Evolutionary conservation across 768 basidiomycete species (phyloP), one percentile per base, ranked within the genome.

Genomic region (Lanmaoa pseudosensibilis): DNA sequence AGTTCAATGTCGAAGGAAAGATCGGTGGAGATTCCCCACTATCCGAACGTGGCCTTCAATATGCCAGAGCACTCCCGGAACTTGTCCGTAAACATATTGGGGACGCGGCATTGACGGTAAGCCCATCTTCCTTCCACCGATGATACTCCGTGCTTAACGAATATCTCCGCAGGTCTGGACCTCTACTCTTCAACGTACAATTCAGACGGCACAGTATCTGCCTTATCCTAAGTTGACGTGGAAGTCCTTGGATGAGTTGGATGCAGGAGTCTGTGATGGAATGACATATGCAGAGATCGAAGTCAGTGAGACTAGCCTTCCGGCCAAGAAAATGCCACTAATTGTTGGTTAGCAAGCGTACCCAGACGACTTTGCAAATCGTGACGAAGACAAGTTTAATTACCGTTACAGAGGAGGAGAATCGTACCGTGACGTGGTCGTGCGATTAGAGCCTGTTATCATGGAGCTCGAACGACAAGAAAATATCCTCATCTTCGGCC

Each of bases 251-350:
- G 97, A 99, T 65, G 97, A 99, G 73, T 80, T 99, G 25, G 97
- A 99, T 71, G 97, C 97, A 9, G 97, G 97, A 25, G 97, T 99
- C 34, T 99, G 97, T 67, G 97, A 99, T 73, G 97, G 89, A 16
- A 98, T 99, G 97, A 98, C 97, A 5, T 99, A 99, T 64, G 88
- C 93, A 76, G 96, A 98, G 80, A 98, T 99, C 55, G 95, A 95
- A 81, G 95, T 92, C 54, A 36, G 76, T 65, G 47, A 33, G 53
- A 27, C 38, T 23, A n/a, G 48, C 33, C 23, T 23, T 41, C 30
- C 7, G 0, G 16, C 44, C 19, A 23, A 19, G 33, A 33, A 52
- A 27, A 56, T 34, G 1, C 27, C 30, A 2, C 55, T 56, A 2
- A 57, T 18, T 5, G 40, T 55, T 45, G 1, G 1, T 55, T 61